These are phyloP conservation scores for Lithospermum erythrorhizon DNA, from an alignment of 257 asterid species.

Conservation along the genomic window DNA sequence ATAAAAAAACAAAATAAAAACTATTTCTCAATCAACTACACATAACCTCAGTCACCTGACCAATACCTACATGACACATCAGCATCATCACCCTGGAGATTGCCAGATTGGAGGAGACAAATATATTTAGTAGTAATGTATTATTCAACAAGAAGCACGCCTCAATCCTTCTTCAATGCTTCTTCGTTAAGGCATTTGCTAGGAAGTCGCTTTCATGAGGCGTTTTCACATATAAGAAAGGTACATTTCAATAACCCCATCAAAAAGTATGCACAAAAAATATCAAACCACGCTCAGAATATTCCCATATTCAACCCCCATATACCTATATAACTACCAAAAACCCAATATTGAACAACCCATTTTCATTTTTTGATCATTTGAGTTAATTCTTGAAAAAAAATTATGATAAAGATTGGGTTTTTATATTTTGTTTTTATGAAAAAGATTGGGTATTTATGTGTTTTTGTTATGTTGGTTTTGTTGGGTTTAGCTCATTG, in stretches of 20 bases:
- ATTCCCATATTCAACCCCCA: background rate
- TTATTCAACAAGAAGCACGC: background rate
- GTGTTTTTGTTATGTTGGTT: constrained; percentile 18
- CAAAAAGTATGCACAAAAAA: background rate
- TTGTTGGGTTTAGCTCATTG: constrained; percentile 20
- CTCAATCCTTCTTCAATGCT: background rate
- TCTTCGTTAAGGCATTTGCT: background rate
- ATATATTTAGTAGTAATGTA: too few relatives aligned
- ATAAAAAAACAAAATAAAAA: too few relatives aligned
- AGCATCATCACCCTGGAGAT: too few relatives aligned
- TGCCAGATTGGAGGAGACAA: too few relatives aligned
- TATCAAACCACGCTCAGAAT: background rate
- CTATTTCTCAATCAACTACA: too few relatives aligned
- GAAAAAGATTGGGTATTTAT: constrained; percentile 21
- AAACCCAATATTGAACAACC: background rate
- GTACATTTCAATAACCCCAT: too few relatives aligned
- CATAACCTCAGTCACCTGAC: background rate
- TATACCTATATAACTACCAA: background rate
- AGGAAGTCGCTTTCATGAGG: background rate
- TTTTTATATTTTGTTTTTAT: constrained; percentile 7
- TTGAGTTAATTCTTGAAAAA: background rate
- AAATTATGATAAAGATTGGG: constrained; percentile 14
- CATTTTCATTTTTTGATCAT: background rate
- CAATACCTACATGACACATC: background rate
- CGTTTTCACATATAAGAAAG: too few relatives aligned